Conservation (phyloP, 2,329 filamentous ascomycete genomes). For the Fusarium luffae region DNA sequence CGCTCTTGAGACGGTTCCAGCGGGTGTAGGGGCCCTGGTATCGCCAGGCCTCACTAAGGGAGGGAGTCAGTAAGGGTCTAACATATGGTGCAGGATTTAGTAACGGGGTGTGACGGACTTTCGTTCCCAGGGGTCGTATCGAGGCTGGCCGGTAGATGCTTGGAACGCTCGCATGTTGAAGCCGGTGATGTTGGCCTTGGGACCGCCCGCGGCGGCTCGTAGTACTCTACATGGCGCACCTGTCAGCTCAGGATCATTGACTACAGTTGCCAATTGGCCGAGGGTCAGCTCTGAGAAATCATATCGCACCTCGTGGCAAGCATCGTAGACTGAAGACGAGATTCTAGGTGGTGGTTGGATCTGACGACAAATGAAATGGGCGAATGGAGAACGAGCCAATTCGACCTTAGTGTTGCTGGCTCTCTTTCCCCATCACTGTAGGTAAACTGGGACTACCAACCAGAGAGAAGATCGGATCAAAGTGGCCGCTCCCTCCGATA, state of each 20-base stretch:
- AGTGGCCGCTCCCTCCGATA: conserved; percentile 40
- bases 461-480: conserved; percentile 38
- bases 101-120: conserved; percentile 58
- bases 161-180: conserved; percentile 88
- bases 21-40: conserved; percentile 90
- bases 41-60: conserved; percentile 87
- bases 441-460: conserved; percentile 19
- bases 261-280: conserved; percentile 15
- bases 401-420: conserved; percentile 36
- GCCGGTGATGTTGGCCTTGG: conserved; percentile 84
- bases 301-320: conserved; percentile 54
- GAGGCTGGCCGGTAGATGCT: conserved; percentile 71
- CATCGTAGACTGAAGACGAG: conserved; percentile 48
- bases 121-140: conserved; percentile 75
- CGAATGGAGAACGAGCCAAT: conserved; percentile 48
- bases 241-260: conserved; percentile 30
- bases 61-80: conserved; percentile 16
- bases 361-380: conserved; percentile 46
- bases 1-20: conserved; percentile 86
- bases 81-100: not conserved
- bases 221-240: conserved; percentile 53
- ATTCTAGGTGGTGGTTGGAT: conserved; percentile 42
- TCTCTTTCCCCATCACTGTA: conserved; percentile 14
- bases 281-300: not conserved
- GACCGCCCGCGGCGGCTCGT: conserved; percentile 62